Conservation (phyloP, 78 protist genomes). For the Dictyostelium firmibasis region DNA sequence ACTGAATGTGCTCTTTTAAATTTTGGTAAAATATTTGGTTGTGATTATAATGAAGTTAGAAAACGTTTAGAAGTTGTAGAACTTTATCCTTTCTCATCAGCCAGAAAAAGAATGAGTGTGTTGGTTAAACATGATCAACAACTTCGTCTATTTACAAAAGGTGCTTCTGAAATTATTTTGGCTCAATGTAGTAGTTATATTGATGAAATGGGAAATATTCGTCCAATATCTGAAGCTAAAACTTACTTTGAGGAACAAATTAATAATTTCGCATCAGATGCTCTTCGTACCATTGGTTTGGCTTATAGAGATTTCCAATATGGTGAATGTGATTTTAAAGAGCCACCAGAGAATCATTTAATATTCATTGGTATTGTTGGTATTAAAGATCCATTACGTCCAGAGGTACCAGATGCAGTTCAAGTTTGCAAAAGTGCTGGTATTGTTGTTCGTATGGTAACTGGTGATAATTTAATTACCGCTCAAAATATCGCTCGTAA, state of each 20-base stretch:
- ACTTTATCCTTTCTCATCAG: conserved; percentile 89
- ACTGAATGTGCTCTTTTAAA: conserved; percentile 87
- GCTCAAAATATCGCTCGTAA: conserved; percentile 95
- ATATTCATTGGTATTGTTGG: conserved; percentile 92
- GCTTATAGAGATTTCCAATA: conserved; percentile 81
- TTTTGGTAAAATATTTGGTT: conserved; percentile 44
- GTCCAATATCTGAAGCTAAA: conserved; percentile 51
- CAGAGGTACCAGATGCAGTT: conserved; percentile 96
- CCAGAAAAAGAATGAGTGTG: conserved; percentile 62
- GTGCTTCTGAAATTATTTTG: conserved; percentile 86
- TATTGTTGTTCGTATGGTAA: conserved; percentile 98
- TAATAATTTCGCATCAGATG: conserved; percentile 83
- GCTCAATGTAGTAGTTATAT: conserved; percentile 68
- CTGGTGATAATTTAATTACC: conserved; percentile 98
- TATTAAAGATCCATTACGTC: conserved; percentile 97
- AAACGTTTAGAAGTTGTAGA: conserved; percentile 31
- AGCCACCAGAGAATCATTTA: conserved; percentile 78
- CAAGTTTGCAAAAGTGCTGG: conserved; percentile 93
- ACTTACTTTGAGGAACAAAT: conserved; percentile 19
- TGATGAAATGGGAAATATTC: conserved; percentile 70
- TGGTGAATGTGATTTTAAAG: conserved; percentile 1
- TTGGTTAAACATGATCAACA: background rate
- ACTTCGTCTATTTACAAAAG: conserved; percentile 58
- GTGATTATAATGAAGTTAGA: conserved; percentile 70
- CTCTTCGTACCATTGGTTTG: conserved; percentile 92